Percentiles rank a stretch among this genome's conserved stretches.
Evolutionary conservation across 2,329 filamentous ascomycete species (phyloP).

Genomic region (Verticillium tricorpus): DNA sequence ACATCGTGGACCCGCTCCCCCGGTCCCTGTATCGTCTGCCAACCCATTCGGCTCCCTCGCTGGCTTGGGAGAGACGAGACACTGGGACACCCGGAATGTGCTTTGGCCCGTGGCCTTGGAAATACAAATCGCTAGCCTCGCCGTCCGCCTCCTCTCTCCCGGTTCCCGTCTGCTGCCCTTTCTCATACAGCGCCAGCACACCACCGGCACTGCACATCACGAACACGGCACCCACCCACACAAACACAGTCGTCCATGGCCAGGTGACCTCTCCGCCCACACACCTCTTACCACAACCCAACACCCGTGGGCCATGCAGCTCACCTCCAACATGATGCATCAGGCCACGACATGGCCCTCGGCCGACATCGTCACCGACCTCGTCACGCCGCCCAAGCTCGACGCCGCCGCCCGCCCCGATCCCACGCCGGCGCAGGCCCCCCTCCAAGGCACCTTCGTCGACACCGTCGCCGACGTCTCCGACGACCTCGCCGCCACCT

Average conservation of each 20-base stretch:
- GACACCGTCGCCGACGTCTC: slow-evolving; percentile 24
- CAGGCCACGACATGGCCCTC: too few species aligned
- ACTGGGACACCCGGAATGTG: neutral
- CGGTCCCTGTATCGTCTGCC: neutral
- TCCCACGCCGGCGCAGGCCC: neutral
- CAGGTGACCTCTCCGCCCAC: too few species aligned
- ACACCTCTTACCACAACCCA: too few species aligned
- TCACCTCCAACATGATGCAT: too few species aligned
- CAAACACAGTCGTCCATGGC: too few species aligned
- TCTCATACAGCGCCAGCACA: too few species aligned
- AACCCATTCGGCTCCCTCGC: neutral
- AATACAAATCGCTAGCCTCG: neutral
- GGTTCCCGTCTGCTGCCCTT: neutral
- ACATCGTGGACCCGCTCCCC: neutral
- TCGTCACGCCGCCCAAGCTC: neutral
- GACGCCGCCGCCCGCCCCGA: neutral
- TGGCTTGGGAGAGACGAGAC: neutral
- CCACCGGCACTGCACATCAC: too few species aligned
- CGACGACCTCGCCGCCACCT: slow-evolving; percentile 23
- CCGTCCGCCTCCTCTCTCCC: neutral
- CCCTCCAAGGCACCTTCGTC: slow-evolving; percentile 13
- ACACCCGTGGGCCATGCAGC: too few species aligned
- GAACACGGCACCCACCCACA: too few species aligned
- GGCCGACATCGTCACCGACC: neutral
- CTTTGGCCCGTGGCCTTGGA: neutral